phyloP scores from a whole-genome alignment of 352 stramenopile genomes.

The Pythium utonaiense region DNA sequence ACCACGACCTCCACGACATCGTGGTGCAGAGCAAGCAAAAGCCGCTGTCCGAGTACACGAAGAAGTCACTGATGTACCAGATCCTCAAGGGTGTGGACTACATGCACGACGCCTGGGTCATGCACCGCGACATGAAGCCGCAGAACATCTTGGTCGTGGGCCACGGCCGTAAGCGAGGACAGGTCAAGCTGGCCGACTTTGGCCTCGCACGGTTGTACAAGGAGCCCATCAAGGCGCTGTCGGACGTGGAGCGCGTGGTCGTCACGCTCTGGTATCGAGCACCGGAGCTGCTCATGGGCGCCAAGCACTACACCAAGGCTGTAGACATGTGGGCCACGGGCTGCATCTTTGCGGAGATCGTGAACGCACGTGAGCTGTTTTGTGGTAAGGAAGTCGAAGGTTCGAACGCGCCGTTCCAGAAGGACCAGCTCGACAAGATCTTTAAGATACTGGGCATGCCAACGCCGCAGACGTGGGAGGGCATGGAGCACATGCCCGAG shows the following conservation, averaged over 20 bases:
- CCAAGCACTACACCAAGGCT: slow-evolving; percentile 90
- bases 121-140: slow-evolving; percentile 93
- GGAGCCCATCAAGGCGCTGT: slow-evolving; percentile 85
- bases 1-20: slow-evolving; percentile 89
- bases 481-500: slow-evolving; percentile 77
- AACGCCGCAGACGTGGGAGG: slow-evolving; percentile 79
- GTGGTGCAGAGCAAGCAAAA: slow-evolving; percentile 88
- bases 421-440: slow-evolving; percentile 89
- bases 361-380: slow-evolving; percentile 86
- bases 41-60: slow-evolving; percentile 87
- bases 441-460: slow-evolving; percentile 90
- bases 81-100: slow-evolving; percentile 91
- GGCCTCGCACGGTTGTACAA: slow-evolving; percentile 86
- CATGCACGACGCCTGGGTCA: slow-evolving; percentile 92
- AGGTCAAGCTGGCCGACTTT: slow-evolving; percentile 87
- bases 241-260: slow-evolving; percentile 89
- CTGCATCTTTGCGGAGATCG: slow-evolving; percentile 94
- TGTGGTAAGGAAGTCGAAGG: slow-evolving; percentile 86
- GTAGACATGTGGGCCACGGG: slow-evolving; percentile 97
- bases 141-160: slow-evolving; percentile 92
- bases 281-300: slow-evolving; percentile 92
- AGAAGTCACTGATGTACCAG: slow-evolving; percentile 92
- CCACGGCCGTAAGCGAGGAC: slow-evolving; percentile 73
- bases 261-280: slow-evolving; percentile 96
- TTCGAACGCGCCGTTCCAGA: slow-evolving; percentile 87